These are phyloP conservation scores for Hymenoscyphus linearis DNA, from an alignment of 2,329 filamentous ascomycete species.

Conservation along the genomic window DNA sequence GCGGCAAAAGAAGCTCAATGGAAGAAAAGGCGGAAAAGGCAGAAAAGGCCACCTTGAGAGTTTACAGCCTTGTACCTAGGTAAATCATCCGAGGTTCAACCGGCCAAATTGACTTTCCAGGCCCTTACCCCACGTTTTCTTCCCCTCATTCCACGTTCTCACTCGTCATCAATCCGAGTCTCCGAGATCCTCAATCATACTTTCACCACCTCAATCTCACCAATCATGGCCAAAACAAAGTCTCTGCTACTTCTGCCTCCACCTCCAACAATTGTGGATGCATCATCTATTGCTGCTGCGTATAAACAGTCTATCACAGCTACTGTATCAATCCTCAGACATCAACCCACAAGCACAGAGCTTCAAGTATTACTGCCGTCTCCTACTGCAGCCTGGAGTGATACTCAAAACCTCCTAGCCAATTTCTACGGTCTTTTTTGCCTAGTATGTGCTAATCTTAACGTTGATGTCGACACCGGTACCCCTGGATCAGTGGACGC, in stretches of 20 bases:
- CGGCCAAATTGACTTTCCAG: not conserved
- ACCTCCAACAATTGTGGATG: constrained; percentile 51
- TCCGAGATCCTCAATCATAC: too few relatives aligned
- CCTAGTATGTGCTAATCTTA: constrained; percentile 57
- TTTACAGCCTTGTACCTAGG: not conserved
- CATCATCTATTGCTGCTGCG: constrained; percentile 48
- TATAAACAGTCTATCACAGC: constrained; percentile 55
- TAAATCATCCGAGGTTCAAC: not conserved
- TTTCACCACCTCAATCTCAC: not conserved
- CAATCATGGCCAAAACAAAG: constrained; percentile 19
- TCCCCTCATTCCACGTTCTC: not conserved
- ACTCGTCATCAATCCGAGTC: not conserved
- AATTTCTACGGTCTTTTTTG: constrained; percentile 74
- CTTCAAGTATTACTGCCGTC: constrained; percentile 52
- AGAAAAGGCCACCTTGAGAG: not conserved
- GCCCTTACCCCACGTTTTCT: not conserved
- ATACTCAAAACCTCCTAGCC: constrained; percentile 70
- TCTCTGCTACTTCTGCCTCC: constrained; percentile 60
- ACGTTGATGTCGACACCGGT: constrained; percentile 54
- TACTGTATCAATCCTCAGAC: constrained; percentile 46
- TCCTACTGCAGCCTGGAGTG: constrained; percentile 53
- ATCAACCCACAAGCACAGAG: constrained; percentile 26
- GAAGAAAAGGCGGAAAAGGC: not conserved
- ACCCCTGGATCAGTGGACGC: constrained; percentile 69
- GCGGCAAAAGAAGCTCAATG: not conserved